Evolutionary conservation across 129 eudicot species (phyloP).

Genomic region (Flaveria trinervia): DNA sequence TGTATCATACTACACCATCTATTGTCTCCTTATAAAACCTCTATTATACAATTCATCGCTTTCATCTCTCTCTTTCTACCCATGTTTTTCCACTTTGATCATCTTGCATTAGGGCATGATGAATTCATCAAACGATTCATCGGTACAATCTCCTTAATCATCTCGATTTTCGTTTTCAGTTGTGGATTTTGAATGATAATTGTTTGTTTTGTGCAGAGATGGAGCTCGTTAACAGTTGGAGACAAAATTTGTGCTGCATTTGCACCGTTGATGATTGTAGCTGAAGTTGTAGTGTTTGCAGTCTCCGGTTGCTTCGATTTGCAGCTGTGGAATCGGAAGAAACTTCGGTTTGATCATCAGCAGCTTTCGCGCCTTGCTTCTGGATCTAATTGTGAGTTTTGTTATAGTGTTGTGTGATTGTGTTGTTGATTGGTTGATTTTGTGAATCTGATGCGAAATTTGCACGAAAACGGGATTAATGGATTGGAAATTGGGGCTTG

Average conservation of each 20-base stretch:
- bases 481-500: neutral
- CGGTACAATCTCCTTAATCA: constrained; percentile 20
- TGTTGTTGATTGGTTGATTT: neutral
- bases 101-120: constrained; percentile 21
- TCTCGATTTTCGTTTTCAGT: neutral
- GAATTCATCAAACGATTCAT: constrained; percentile 11
- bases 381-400: constrained; percentile 57
- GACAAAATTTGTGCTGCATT: constrained; percentile 58
- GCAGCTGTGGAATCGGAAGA: constrained; percentile 24
- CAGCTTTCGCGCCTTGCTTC: constrained; percentile 56
- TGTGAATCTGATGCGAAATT: neutral
- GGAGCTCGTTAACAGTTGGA: constrained; percentile 50
- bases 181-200: neutral
- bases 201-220: constrained; percentile 35
- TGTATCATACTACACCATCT: no score
- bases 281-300: constrained; percentile 48
- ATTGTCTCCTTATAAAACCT: no score
- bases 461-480: neutral
- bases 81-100: neutral
- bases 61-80: neutral
- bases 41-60: no score
- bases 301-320: constrained; percentile 54
- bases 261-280: constrained; percentile 52
- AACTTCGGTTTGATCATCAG: constrained; percentile 20
- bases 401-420: neutral